A percentile compares a stretch with the other conserved stretches of the same genome.
Conservation (phyloP, 306 rosid species). For the Chamaecrista fasciculata region DNA sequence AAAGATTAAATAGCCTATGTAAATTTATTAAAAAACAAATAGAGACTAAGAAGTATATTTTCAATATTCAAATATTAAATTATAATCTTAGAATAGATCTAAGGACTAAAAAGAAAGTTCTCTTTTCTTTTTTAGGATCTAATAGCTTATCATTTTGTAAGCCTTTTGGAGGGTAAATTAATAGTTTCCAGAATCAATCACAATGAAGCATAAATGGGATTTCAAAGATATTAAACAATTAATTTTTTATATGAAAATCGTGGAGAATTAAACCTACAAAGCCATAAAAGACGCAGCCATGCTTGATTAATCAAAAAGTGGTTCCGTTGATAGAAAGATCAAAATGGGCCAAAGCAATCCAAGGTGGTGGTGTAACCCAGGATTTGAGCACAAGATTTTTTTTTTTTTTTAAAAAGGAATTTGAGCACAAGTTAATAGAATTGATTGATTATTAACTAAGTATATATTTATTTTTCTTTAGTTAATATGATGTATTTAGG, state of each 20-base stretch:
- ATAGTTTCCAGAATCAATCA: neutral
- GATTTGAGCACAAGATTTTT: too few species aligned
- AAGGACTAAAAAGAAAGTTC: too few species aligned
- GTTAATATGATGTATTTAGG: too few species aligned
- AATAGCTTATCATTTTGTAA: neutral
- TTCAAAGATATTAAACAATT: constrained; percentile 25
- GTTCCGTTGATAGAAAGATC: constrained; percentile 26
- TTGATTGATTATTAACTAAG: too few species aligned
- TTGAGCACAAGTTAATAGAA: constrained; percentile 30
- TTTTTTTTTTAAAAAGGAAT: too few species aligned
- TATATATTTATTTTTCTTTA: too few species aligned
- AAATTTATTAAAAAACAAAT: too few species aligned
- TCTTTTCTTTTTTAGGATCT: too few species aligned
- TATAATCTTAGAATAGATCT: too few species aligned
- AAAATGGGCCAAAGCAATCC: constrained; percentile 52
- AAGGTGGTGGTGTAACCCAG: constrained; percentile 49
- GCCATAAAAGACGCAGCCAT: constrained; percentile 26
- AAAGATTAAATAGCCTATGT: too few species aligned
- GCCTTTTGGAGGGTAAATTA: constrained; percentile 14
- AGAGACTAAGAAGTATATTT: too few species aligned
- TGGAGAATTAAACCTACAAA: constrained; percentile 26
- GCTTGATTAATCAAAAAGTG: constrained; percentile 33
- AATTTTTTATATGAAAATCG: constrained; percentile 23
- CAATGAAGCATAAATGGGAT: neutral
- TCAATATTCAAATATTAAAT: too few species aligned